phyloP scores from a whole-genome alignment of 2,329 filamentous ascomycete genomes.

The Fusarium fracticaudum region DNA sequence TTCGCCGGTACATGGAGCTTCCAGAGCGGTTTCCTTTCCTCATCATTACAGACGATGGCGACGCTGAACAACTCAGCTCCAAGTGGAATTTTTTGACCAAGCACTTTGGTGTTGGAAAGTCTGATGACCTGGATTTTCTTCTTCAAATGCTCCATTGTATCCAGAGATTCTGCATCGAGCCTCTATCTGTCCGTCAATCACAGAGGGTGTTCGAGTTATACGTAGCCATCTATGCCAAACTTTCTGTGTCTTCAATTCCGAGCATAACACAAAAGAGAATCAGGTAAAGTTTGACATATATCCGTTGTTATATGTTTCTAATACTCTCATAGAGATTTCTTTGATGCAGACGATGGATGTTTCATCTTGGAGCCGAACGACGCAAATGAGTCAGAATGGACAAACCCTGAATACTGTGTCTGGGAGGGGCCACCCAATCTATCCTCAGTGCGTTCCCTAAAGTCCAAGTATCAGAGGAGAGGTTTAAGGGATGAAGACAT shows the following conservation, averaged over 20 bases:
- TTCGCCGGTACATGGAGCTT: slow-evolving; percentile 4
- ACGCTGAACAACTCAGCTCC: neutral
- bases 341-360: no score
- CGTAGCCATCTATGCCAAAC: slow-evolving; percentile 16
- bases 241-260: neutral
- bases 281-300: neutral
- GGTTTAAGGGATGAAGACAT: no score
- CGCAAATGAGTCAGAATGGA: no score
- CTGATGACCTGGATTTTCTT: slow-evolving; percentile 5
- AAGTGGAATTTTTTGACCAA: slow-evolving; percentile 16
- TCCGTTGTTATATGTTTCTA: no score
- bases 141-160: slow-evolving; percentile 14
- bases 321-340: no score
- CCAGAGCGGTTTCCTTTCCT: slow-evolving; percentile 24
- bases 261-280: neutral
- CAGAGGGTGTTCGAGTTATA: slow-evolving; percentile 18
- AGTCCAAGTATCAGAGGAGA: no score
- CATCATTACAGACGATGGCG: neutral
- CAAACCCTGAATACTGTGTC: no score
- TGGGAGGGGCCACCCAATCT: no score
- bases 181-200: neutral
- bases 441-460: no score
- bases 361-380: no score
- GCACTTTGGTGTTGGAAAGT: slow-evolving; percentile 11
- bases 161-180: neutral